A percentile compares a stretch with the other conserved stretches of the same genome.
phyloP scores from a whole-genome alignment of 2,329 filamentous ascomycete genomes.

The Talaromyces sp. region DNA sequence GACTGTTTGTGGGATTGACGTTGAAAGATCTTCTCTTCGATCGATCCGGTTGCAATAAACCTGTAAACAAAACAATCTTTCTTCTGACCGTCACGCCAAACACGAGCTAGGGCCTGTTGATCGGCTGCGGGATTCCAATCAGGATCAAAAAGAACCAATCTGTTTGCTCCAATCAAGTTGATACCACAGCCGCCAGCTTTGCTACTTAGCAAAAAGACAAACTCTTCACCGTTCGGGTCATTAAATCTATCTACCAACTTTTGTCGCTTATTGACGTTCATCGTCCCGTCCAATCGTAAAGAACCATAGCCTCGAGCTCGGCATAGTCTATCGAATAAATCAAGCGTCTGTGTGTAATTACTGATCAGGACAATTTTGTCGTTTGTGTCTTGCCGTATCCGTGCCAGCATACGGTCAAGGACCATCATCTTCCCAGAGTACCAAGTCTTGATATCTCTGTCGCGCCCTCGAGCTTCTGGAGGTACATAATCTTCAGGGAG shows the following conservation, averaged over 20 bases:
- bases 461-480: conserved; percentile 79
- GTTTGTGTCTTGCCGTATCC: conserved; percentile 92
- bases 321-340: conserved; percentile 89
- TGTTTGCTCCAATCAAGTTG: conserved; percentile 90
- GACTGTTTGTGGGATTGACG: conserved; percentile 98
- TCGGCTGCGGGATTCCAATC: conserved; percentile 98
- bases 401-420: conserved; percentile 93
- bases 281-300: conserved; percentile 88
- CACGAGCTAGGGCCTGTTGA: conserved; percentile 91
- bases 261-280: conserved; percentile 95
- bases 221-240: conserved; percentile 81
- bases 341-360: conserved; percentile 95
- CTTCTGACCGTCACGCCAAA: conserved; percentile 98
- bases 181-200: conserved; percentile 96
- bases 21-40: conserved; percentile 99
- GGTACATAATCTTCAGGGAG: conserved; percentile 85
- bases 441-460: conserved; percentile 89
- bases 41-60: conserved; percentile 97
- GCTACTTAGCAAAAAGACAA: conserved; percentile 91
- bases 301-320: conserved; percentile 78
- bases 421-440: conserved; percentile 99
- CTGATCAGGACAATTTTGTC: conserved; percentile 99
- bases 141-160: conserved; percentile 91
- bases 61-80: conserved; percentile 99
- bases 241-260: conserved; percentile 99